These are phyloP conservation scores for Ophiorrhiza pumila DNA, from an alignment of 257 asterid genomes.

Conservation along the genomic window DNA sequence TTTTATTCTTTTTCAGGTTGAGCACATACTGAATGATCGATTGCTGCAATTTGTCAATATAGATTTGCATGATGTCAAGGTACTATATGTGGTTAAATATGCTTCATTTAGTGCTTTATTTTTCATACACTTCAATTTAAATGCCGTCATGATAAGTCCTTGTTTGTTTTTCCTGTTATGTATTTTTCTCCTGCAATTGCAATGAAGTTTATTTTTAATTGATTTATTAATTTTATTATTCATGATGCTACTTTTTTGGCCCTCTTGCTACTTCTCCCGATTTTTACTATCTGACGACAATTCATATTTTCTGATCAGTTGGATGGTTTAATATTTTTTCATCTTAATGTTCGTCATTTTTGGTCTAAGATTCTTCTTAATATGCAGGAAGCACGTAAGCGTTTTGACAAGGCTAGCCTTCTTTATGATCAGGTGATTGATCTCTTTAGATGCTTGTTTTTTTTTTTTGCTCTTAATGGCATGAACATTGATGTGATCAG, in stretches of 20 bases:
- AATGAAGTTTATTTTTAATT: not conserved
- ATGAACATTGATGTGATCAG: too few species aligned
- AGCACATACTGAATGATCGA: constrained; percentile 87
- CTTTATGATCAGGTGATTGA: constrained; percentile 96
- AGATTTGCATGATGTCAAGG: constrained; percentile 98
- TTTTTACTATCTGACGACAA: not conserved
- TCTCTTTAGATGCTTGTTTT: too few species aligned
- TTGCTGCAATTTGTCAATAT: constrained; percentile 86
- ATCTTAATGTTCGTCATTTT: constrained; percentile 14
- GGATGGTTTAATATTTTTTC: not conserved
- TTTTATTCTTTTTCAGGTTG: constrained; percentile 59
- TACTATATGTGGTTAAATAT: constrained; percentile 27
- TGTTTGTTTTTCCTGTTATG: not conserved
- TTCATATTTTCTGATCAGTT: not conserved
- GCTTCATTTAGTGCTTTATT: not conserved
- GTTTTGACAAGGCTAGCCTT: constrained; percentile 96
- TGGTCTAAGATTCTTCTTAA: constrained; percentile 27
- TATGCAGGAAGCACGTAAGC: constrained; percentile 95
- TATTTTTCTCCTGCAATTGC: not conserved
- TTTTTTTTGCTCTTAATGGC: too few species aligned
- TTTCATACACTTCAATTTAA: not conserved
- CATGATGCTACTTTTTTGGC: too few species aligned
- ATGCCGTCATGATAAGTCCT: not conserved
- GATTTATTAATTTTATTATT: too few species aligned
- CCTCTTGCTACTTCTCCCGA: not conserved